These are phyloP conservation scores for Medicago truncatula DNA, from an alignment of 306 rosid genomes.

Conservation along the genomic window DNA sequence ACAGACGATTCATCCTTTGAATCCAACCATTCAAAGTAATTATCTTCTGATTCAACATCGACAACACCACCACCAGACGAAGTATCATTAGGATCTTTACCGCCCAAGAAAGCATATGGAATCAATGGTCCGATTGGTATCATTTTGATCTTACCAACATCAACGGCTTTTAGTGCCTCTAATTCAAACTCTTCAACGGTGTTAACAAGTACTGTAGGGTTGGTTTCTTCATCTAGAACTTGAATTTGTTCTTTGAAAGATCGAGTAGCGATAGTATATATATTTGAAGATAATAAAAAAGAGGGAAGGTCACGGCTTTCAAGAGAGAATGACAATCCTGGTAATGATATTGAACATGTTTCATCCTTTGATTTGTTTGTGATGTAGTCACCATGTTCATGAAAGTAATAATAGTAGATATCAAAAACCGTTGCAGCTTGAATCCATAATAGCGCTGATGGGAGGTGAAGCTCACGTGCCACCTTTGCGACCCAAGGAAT, in stretches of 20 bases:
- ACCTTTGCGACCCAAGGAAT: conserved; percentile 51
- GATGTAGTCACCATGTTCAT: conserved; percentile 32
- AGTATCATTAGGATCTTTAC: conserved; percentile 42
- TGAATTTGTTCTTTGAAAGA: conserved; percentile 36
- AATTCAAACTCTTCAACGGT: conserved; percentile 53
- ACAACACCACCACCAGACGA: conserved; percentile 53
- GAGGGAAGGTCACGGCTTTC: conserved; percentile 43
- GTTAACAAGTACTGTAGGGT: conserved; percentile 47
- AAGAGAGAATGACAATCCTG: conserved; percentile 42
- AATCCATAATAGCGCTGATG: conserved; percentile 42
- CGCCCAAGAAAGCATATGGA: conserved; percentile 54
- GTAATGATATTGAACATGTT: conserved; percentile 25
- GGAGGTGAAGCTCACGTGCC: conserved; percentile 48
- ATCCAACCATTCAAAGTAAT: conserved; percentile 60
- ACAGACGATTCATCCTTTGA: conserved; percentile 51
- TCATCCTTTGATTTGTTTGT: not conserved
- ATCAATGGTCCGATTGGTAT: conserved; percentile 67
- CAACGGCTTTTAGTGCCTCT: conserved; percentile 40
- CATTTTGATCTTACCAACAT: not conserved
- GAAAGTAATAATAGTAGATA: conserved; percentile 53
- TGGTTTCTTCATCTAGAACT: conserved; percentile 38
- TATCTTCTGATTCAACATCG: not conserved
- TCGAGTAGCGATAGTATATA: conserved; percentile 29
- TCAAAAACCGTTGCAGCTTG: conserved; percentile 53
- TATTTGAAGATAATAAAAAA: conserved; percentile 9